Evolutionary conservation across 108 stramenopile species (phyloP), one percentile per base, ranked within the genome.

Genomic region (Aurantiochytrium sp.): DNA sequence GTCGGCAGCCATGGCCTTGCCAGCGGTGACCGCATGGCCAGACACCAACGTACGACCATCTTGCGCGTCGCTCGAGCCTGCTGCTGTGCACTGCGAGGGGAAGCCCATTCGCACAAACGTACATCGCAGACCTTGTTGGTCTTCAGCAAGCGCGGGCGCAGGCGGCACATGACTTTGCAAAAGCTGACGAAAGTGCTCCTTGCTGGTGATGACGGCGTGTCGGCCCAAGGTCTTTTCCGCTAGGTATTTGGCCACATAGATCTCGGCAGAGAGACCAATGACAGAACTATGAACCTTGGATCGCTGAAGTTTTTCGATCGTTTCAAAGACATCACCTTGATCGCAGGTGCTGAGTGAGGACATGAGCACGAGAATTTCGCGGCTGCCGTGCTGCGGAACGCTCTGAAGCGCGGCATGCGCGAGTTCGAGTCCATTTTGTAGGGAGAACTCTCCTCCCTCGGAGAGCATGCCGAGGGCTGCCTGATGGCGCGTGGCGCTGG

Each of bases 321-420:
- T 71, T 44, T 88, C 42, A 58, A 88, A 90, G 49, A 90, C 72
- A 35, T 90, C 87, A 25, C 90, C 90, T 12, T 87, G 83, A 69
- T 90, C 90, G 57, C 87, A 87, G 28, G 90, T 59, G 25, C 58
- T 51, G 16, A 90, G 90, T 25, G 90, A 90, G 45, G 44, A 29
- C 71, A 69, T 88, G 45, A 90, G 35, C 16, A 88, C 57, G 4
- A 90, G 53, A 5, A 90, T 35, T 64, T 90, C 90, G 29, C 88
- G 88, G 57, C 59, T 49, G 28, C 90, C 90, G 57, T 90, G 88
- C 58, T 88, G 49, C 29, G 90, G 90, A 14, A 90, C 58, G 43
- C 60, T 49, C 29, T 88, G 58, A 6, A 90, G 88, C 60, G 59
- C n/a, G n/a, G 73, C 45, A 6, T 72, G 71, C 4, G 90, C 87